Base-by-base conservation (phyloP, 495 filamentous ascomycete genomes). In the Haplographium delicatum region DNA sequence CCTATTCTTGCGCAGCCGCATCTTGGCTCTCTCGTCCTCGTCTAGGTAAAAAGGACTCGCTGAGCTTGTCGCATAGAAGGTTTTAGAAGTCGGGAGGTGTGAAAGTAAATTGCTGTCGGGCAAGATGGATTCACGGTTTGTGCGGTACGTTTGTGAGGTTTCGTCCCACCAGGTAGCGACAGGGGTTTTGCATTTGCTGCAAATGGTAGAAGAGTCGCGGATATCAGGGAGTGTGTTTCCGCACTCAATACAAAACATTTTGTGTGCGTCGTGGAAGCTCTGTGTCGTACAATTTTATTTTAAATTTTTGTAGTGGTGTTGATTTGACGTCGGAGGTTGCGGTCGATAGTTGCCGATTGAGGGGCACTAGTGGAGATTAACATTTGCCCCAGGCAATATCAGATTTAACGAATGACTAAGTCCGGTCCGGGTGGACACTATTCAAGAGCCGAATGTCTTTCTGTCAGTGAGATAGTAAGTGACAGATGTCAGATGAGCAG, bases 91-190 rank as follows among this genome's bases (percentile, higher is more conserved):
- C n/a, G 48, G 35, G n/a, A n/a, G n/a, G n/a, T n/a, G n/a, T n/a
- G n/a, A n/a, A n/a, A n/a, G n/a, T n/a, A n/a, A n/a, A 24, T 5
- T 23, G 13, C 41, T 13, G 11, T 42, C 48, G 3, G 50, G 57
- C 25, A 57, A 34, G 18, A 56, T 47, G 16, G 46, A 45, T 39
- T 54, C 57, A 27, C 57, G 53, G 45, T 60, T 56, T 23, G 57
- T 60, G 44, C 57, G 53, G 40, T 44, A 56, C 15, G 57, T 56
- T 35, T 60, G 49, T 8, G 57, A 60, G 28, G 37, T 53, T 28
- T 60, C 57, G 34, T 61, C 58, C 58, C 58, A 61, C 58, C 58
- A 61, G 5, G 54, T 57, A 4, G 50, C 51, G 23, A 61, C 27
- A 2, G 51, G 54, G 4, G 47, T 57, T 41, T 61, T 57, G 33